These are phyloP conservation scores for Salix suchowensis DNA, from an alignment of 345 rosid genomes.

Conservation along the genomic window DNA sequence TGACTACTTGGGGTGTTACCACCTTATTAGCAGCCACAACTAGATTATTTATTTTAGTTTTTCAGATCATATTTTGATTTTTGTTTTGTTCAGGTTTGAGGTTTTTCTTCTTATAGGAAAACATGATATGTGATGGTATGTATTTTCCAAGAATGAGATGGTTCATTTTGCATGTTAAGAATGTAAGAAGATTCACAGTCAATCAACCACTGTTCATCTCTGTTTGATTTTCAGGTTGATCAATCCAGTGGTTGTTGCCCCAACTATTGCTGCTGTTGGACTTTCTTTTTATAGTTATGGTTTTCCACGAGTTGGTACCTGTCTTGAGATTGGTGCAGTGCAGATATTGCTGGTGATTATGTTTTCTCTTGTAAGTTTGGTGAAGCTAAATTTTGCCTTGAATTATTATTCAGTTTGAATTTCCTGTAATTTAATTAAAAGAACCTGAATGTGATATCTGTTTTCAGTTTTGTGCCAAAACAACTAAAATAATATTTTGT, in stretches of 20 bases:
- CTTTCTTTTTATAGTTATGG: constrained; percentile 93
- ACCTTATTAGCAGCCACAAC: too few relatives aligned
- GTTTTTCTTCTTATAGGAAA: too few relatives aligned
- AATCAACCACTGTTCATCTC: constrained; percentile 1
- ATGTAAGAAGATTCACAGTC: not conserved
- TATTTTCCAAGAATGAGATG: not conserved
- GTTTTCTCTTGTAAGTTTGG: constrained; percentile 84
- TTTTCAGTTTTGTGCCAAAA: constrained; percentile 2
- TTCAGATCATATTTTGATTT: too few relatives aligned
- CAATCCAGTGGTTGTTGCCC: constrained; percentile 98
- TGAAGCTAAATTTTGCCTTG: constrained; percentile 3
- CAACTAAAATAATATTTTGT: constrained; percentile 10
- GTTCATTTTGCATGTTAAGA: not conserved
- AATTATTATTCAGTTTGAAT: not conserved
- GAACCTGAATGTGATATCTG: too few relatives aligned
- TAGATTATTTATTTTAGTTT: too few relatives aligned
- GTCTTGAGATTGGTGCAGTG: constrained; percentile 81
- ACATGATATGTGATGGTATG: too few relatives aligned
- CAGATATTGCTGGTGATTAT: constrained; percentile 78
- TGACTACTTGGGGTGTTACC: too few relatives aligned
- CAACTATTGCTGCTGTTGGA: constrained; percentile 97
- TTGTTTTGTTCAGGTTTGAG: too few relatives aligned
- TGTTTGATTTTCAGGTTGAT: constrained; percentile 53
- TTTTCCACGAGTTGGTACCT: constrained; percentile 82
- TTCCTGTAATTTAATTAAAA: not conserved